phyloP scores from a whole-genome alignment of 2,329 filamentous ascomycete species.

The Sporothrix phasma region DNA sequence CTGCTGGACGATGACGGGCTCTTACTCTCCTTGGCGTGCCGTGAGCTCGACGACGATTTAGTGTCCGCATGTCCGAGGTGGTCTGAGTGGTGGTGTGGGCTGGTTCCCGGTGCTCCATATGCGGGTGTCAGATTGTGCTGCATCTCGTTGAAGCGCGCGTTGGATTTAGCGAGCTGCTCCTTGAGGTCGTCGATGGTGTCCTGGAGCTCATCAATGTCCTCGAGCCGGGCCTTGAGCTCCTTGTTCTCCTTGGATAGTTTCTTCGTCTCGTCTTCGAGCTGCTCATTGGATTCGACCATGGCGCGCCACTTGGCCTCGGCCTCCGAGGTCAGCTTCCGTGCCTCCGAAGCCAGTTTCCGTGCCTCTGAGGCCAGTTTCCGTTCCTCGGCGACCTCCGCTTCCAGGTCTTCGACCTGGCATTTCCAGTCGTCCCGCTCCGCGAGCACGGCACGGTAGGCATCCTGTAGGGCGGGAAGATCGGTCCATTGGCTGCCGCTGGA shows the following conservation, averaged over 20 bases:
- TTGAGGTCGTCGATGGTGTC: constrained; percentile 19
- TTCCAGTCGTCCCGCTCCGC: constrained; percentile 22
- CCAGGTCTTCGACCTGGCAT: constrained; percentile 20
- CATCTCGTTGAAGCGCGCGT: constrained; percentile 22
- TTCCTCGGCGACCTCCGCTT: constrained; percentile 21
- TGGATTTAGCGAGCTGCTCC: constrained; percentile 20
- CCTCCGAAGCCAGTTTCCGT: too few relatives aligned
- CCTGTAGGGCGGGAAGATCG: constrained; percentile 23
- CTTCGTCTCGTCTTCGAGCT: constrained; percentile 23
- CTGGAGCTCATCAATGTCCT: constrained; percentile 16
- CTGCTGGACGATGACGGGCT: not conserved
- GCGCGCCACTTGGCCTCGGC: constrained; percentile 19
- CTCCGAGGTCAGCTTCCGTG: constrained; percentile 20
- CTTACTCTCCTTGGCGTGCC: constrained; percentile 5
- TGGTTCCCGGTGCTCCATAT: constrained; percentile 17
- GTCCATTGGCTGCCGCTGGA: constrained; percentile 19
- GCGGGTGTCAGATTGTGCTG: constrained; percentile 18
- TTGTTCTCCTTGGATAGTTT: constrained; percentile 16
- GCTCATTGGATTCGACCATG: constrained; percentile 22
- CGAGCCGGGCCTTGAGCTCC: constrained; percentile 12
- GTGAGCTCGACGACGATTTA: not conserved
- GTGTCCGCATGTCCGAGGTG: not conserved
- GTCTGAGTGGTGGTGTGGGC: not conserved
- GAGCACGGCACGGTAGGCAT: constrained; percentile 21
- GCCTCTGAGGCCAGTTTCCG: too few relatives aligned